Evolutionary conservation across 768 basidiomycete species (phyloP).

Genomic region (Sporobolomyces roseus): DNA sequence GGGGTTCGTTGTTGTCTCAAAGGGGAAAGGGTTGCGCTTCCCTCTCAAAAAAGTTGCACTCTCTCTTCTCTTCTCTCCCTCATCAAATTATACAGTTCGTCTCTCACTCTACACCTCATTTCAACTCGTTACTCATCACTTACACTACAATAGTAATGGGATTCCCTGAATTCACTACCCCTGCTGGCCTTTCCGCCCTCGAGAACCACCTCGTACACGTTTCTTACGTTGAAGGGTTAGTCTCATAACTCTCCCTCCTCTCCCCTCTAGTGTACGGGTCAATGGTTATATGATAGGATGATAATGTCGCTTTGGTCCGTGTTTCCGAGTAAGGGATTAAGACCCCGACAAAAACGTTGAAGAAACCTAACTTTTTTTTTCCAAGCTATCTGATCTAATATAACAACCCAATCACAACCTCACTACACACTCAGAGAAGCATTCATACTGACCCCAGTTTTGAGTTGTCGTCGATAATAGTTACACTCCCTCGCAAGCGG

Average conservation of each 20-base stretch:
- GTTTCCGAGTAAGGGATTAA: conserved; percentile 81
- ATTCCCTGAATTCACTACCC: conserved; percentile 38
- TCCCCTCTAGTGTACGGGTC: background rate
- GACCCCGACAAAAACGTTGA: conserved; percentile 71
- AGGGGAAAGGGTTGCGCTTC: background rate
- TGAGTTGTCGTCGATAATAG: conserved; percentile 53
- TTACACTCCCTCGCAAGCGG: conserved; percentile 87
- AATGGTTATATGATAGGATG: conserved; percentile 56
- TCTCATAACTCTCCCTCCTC: conserved; percentile 41
- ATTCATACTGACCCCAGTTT: background rate
- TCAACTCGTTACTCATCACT: background rate
- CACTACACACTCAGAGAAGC: background rate
- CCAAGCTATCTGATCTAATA: conserved; percentile 66
- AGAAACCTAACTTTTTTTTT: conserved; percentile 55
- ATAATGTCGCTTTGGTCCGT: conserved; percentile 84
- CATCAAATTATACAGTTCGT: background rate
- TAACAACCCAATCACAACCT: background rate
- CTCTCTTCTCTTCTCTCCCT: background rate
- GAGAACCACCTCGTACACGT: conserved; percentile 76
- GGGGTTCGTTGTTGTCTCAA: background rate
- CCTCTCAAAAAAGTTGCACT: background rate
- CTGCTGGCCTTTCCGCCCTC: conserved; percentile 35
- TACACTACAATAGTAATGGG: conserved; percentile 11
- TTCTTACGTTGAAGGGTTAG: conserved; percentile 90
- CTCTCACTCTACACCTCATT: background rate